Base-by-base conservation (phyloP, 441 rosid species). In the Erysimum cheiri region DNA sequence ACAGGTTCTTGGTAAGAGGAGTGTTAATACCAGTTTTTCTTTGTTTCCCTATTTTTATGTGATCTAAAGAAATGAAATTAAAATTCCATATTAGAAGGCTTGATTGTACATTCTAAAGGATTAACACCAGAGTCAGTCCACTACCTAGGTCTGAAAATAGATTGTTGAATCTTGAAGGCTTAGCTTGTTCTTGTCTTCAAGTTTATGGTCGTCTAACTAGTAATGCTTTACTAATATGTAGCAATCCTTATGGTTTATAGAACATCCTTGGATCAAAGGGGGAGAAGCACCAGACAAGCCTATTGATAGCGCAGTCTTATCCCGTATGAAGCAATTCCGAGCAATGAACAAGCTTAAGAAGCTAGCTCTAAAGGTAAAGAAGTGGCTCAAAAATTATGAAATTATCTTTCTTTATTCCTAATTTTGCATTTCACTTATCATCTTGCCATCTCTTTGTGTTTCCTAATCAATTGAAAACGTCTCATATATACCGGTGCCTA, bases 271-370 rank as follows among this genome's bases (percentile, higher is more conserved):
- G 99, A 80, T 92, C 74, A 84, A 80, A 72, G 89, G 85, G 4
- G 90, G 92, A 67, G 91, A 88, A 73, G 96, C 99, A 70, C 85
- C 93, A 0, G 98, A 92, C 81, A 92, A 86, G 80, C 96, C 97
- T 15, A 85, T 90, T 58, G 92, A 84, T 60, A 87, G 82, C 58
- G 98, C 96, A 31, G 99, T 92, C 59, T 90, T 95, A 19, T 86
- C 96, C 13, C 85, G 98, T 82, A 83, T 95, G 99, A 95, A 92
- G 86, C 97, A 94, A 78, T 92, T 94, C 83, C 85, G 94, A 77
- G 97, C 92, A 46, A 91, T 92, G 98, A 94, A 92, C 83, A 87
- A 94, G 78, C 88, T 94, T 72, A 92, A 92, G 82, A 85, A 92
- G 84, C 87, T 94, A 52, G 99, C 98, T 11, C 74, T 92, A 75